These are phyloP conservation scores for Saccharomycopsis lassenensis DNA, from an alignment of 805 yeast genomes.

Conservation along the genomic window DNA sequence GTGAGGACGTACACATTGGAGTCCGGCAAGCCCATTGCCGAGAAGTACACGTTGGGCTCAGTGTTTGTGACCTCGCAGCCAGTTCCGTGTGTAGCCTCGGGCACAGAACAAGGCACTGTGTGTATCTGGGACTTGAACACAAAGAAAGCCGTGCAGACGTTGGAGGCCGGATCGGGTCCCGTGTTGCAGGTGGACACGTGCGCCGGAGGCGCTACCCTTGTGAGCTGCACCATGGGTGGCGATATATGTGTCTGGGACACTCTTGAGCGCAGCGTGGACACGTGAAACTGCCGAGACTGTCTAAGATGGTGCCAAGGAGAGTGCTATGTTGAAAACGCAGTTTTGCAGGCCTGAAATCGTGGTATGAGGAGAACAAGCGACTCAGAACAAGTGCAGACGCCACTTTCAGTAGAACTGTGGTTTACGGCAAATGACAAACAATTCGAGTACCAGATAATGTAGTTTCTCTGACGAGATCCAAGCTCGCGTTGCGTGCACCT, in stretches of 20 bases:
- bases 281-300: too few relatives aligned
- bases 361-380: too few relatives aligned
- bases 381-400: too few relatives aligned
- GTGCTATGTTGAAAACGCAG: too few relatives aligned
- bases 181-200: slow-evolving; percentile 33
- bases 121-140: slow-evolving; percentile 60
- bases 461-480: too few relatives aligned
- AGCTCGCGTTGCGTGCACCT: too few relatives aligned
- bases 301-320: too few relatives aligned
- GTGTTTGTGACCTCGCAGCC: slow-evolving; percentile 30
- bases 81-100: slow-evolving; percentile 41
- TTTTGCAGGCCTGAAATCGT: too few relatives aligned
- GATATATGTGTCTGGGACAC: slow-evolving; percentile 13
- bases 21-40: slow-evolving; percentile 25
- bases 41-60: slow-evolving; percentile 42
- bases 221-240: slow-evolving; percentile 25
- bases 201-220: slow-evolving; percentile 29
- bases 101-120: slow-evolving; percentile 45
- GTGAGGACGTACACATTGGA: slow-evolving; percentile 53
- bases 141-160: slow-evolving; percentile 31
- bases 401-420: too few relatives aligned
- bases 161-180: slow-evolving; percentile 20
- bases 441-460: too few relatives aligned
- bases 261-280: too few relatives aligned
- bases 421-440: too few relatives aligned